These are phyloP conservation scores for Zygoascus biomembranicola DNA, from an alignment of 805 yeast genomes.

Conservation along the genomic window DNA sequence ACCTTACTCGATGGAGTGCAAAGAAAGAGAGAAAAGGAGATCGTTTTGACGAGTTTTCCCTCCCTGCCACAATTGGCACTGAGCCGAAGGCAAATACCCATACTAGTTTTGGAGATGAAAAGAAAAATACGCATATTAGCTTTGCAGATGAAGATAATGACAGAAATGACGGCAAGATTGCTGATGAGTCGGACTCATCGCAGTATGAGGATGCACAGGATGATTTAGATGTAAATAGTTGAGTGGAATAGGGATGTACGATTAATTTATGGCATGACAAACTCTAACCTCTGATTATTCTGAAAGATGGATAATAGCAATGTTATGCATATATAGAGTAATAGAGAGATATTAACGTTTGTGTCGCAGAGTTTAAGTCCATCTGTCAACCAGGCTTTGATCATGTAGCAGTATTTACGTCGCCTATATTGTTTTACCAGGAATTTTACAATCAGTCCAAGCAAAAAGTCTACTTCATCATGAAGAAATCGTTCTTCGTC, in stretches of 20 bases:
- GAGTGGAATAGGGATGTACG: neutral
- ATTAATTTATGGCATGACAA: neutral
- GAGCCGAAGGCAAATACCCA: conserved; percentile 7
- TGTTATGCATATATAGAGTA: no score
- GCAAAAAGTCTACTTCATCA: no score
- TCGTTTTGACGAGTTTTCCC: neutral
- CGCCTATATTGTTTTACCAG: no score
- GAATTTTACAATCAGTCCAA: no score
- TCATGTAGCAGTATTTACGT: no score
- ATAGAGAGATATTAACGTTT: no score
- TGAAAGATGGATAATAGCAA: no score
- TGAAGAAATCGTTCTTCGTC: no score
- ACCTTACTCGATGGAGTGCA: conserved; percentile 44
- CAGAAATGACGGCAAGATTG: neutral
- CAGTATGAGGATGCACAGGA: neutral
- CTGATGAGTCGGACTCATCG: neutral
- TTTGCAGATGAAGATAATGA: conserved; percentile 5
- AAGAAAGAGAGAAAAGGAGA: conserved; percentile 44
- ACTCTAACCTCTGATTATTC: no score
- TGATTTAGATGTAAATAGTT: neutral
- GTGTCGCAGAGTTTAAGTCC: no score
- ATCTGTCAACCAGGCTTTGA: no score
- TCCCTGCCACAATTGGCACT: neutral
- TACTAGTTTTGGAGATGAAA: no score
- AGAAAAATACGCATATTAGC: neutral